phyloP scores from a whole-genome alignment of 352 stramenopile genomes.

The Elongisporangium prolatum region DNA sequence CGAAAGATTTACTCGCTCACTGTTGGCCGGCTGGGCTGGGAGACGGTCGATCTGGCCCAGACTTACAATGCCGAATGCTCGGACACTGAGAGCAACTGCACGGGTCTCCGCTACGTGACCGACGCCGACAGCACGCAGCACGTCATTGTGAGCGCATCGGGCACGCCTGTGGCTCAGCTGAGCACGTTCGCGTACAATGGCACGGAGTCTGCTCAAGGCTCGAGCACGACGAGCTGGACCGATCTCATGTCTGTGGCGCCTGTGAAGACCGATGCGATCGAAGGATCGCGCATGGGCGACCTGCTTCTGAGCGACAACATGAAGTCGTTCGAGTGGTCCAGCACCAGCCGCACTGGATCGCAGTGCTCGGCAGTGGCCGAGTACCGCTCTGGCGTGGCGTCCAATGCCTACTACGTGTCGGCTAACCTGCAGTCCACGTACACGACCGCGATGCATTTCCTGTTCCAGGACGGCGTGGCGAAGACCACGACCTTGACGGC shows the following conservation, averaged over 20 bases:
- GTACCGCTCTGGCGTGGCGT: constrained; percentile 21
- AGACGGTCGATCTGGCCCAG: constrained; percentile 25
- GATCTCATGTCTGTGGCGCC: constrained; percentile 29
- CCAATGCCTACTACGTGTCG: constrained; percentile 41
- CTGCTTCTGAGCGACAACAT: constrained; percentile 28
- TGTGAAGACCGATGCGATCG: constrained; percentile 8
- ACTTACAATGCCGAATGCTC: constrained; percentile 35
- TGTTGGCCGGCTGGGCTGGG: constrained; percentile 35
- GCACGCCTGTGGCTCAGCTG: constrained; percentile 22
- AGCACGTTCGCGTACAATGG: constrained; percentile 19
- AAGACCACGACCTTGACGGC: neutral
- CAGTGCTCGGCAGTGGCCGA: constrained; percentile 37
- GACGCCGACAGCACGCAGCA: no score
- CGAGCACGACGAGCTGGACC: constrained; percentile 23
- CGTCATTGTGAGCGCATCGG: constrained; percentile 24
- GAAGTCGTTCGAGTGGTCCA: constrained; percentile 6
- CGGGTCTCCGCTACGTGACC: constrained; percentile 25
- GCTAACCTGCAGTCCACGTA: constrained; percentile 42
- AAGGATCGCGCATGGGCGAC: constrained; percentile 17
- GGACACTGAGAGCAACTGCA: constrained; percentile 11
- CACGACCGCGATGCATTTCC: constrained; percentile 40
- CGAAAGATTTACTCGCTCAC: constrained; percentile 44
- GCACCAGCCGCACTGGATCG: constrained; percentile 17
- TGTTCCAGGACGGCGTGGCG: constrained; percentile 47
- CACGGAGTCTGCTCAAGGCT: no score